Percentiles rank a stretch among this genome's conserved stretches.
These are phyloP conservation scores for Fusarium setosum DNA, from an alignment of 2,329 filamentous ascomycete genomes.

Conservation along the genomic window DNA sequence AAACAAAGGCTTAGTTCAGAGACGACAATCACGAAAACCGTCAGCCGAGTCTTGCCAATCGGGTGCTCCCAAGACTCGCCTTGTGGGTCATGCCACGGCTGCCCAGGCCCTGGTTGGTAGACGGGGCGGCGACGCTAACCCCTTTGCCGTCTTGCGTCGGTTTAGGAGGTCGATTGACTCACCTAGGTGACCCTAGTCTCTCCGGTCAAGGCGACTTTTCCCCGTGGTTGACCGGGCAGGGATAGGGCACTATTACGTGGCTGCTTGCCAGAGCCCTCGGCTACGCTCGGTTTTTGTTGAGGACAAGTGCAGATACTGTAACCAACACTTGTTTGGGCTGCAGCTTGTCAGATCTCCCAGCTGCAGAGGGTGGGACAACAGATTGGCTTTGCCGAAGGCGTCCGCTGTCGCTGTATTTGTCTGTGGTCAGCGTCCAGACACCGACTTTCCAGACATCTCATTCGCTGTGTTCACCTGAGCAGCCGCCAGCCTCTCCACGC, in stretches of 20 bases:
- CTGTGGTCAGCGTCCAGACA: background rate
- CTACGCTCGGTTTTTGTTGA: slow-evolving; percentile 32
- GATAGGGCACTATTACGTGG: slow-evolving; percentile 13
- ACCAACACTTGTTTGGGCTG: background rate
- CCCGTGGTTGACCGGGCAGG: background rate
- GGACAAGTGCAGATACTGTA: no score
- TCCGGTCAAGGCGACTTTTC: background rate
- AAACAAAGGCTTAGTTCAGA: background rate
- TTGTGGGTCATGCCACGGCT: slow-evolving; percentile 16
- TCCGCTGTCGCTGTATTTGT: background rate
- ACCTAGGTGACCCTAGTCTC: slow-evolving; percentile 26
- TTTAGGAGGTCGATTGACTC: slow-evolving; percentile 29
- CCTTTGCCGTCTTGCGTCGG: slow-evolving; percentile 26
- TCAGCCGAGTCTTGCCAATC: background rate
- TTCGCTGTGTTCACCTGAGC: background rate
- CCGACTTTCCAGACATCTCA: background rate
- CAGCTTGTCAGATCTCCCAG: background rate
- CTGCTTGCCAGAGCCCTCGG: slow-evolving; percentile 16
- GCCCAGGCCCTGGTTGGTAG: slow-evolving; percentile 21
- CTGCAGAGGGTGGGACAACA: background rate
- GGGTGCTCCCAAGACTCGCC: slow-evolving; percentile 4
- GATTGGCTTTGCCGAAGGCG: background rate
- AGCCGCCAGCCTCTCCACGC: background rate
- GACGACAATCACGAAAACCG: slow-evolving; percentile 27
- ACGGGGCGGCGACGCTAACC: slow-evolving; percentile 25